Base-by-base conservation (phyloP, 2,329 filamentous ascomycete species). In the Coleophoma cylindrospora region DNA sequence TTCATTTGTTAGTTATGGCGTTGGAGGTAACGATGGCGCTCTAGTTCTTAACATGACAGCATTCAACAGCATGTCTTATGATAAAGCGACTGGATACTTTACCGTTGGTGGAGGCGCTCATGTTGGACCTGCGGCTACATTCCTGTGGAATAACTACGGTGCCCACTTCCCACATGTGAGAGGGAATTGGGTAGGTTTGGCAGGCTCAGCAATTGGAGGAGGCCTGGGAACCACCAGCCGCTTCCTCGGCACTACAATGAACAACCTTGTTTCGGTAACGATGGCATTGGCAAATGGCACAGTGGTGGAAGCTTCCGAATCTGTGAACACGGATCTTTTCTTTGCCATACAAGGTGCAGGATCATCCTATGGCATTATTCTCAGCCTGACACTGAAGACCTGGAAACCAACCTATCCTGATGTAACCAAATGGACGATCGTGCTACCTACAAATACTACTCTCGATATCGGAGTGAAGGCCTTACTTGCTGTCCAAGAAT, bases 1-100 rank as follows among this genome's bases (percentile, higher is more conserved):
- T 58, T 74, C 72, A 34, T 80, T 76, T 57, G 76, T 64, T 0
- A 76, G 74, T 22, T 73, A 71, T 49, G 73, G 74, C 52, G 65
- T 66, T 11, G 71, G 70, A 1, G 71, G 71, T 3, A 62, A 66
- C 19, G 64, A 73, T 53, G 41, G 41, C 6, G 41, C 41, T 14
- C 32, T 43, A 12, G 19, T 43, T 13, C 41, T 43, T 43, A 43
- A 43, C 41, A 43, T 43, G 41, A 70, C 22, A 12, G 71, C 1
- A 66, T 68, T 12, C 57, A 74, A n/a, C 63, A 74, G n/a, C 58
- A 74, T 33, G 65, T 70, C 40, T 51, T 74, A 36, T 66, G 72
- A 40, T 62, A 63, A 5, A 69, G 73, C 63, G 60, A 69, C 22
- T 52, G 54, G 5, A 63, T 74, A 27, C 45, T 47, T 27, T 65